Conservation (phyloP, 768 basidiomycete genomes). For the Mycena capillaripes region DNA sequence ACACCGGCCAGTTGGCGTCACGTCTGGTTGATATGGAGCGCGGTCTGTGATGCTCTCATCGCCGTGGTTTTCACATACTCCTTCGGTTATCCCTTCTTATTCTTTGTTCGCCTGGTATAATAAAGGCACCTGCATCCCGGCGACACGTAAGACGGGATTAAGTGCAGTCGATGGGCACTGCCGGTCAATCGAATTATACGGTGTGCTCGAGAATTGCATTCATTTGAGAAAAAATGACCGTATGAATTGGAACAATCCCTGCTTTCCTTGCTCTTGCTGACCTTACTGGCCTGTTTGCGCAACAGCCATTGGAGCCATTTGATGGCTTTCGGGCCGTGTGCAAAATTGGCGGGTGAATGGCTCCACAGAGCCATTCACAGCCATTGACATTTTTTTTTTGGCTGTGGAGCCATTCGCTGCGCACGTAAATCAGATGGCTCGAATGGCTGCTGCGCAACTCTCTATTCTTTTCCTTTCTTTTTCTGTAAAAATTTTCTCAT, state of each 20-base stretch:
- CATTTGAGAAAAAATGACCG: conserved; percentile 34
- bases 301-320: too few species aligned
- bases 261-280: conserved; percentile 42
- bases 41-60: conserved; percentile 42
- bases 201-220: conserved; percentile 19
- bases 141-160: conserved; percentile 52
- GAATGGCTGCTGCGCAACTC: too few species aligned
- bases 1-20: too few species aligned
- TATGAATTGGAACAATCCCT: conserved; percentile 45
- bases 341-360: too few species aligned
- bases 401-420: too few species aligned
- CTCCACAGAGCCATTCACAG: too few species aligned
- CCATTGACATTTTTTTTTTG: too few species aligned
- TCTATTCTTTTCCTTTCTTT: conserved; percentile 37
- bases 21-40: conserved; percentile 40
- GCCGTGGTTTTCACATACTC: conserved; percentile 38
- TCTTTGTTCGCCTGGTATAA: not conserved
- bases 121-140: conserved; percentile 34
- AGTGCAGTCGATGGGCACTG: conserved; percentile 50
- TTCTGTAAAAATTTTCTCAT: conserved; percentile 24
- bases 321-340: too few species aligned
- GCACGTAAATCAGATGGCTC: too few species aligned
- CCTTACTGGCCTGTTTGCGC: too few species aligned
- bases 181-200: conserved; percentile 53
- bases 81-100: conserved; percentile 27